Percentiles rank a stretch among this genome's conserved stretches.
These are phyloP conservation scores for Omphalotus guepiniiformis DNA, from an alignment of 768 basidiomycete genomes.

Conservation along the genomic window DNA sequence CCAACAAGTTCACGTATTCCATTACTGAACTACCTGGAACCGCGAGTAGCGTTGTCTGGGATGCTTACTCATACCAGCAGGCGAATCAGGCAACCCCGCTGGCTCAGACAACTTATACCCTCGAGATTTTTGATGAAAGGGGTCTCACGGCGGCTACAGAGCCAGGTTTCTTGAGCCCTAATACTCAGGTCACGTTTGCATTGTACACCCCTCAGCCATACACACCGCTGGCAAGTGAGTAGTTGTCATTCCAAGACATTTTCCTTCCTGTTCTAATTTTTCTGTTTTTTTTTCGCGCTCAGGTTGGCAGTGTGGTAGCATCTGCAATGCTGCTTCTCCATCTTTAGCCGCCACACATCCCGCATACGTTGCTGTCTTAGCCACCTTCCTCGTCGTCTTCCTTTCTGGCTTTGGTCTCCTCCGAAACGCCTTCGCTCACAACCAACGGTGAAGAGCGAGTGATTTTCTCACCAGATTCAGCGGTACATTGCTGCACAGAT, in stretches of 20 bases:
- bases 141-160: slow-evolving; percentile 57
- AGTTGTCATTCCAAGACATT: slow-evolving; percentile 17
- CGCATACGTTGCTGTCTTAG: slow-evolving; percentile 48
- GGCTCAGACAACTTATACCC: slow-evolving; percentile 70
- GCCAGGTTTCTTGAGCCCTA: slow-evolving; percentile 66
- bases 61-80: slow-evolving; percentile 71
- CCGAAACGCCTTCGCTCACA: slow-evolving; percentile 22
- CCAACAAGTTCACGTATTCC: slow-evolving; percentile 86
- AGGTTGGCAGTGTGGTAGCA: slow-evolving; percentile 20
- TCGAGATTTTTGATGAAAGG: slow-evolving; percentile 78
- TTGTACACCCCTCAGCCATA: slow-evolving; percentile 77
- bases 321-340: slow-evolving; percentile 22
- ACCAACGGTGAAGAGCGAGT: no score
- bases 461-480: no score
- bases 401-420: slow-evolving; percentile 62
- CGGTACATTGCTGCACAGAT: no score
- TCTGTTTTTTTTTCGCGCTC: neutral
- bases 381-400: slow-evolving; percentile 59
- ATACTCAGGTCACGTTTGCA: slow-evolving; percentile 72
- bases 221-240: slow-evolving; percentile 56
- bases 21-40: slow-evolving; percentile 78
- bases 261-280: neutral
- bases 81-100: slow-evolving; percentile 58
- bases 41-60: slow-evolving; percentile 75
- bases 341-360: slow-evolving; percentile 54